Evolutionary conservation across 495 filamentous ascomycete species (phyloP).

Genomic region (Penicillium samsonianum): DNA sequence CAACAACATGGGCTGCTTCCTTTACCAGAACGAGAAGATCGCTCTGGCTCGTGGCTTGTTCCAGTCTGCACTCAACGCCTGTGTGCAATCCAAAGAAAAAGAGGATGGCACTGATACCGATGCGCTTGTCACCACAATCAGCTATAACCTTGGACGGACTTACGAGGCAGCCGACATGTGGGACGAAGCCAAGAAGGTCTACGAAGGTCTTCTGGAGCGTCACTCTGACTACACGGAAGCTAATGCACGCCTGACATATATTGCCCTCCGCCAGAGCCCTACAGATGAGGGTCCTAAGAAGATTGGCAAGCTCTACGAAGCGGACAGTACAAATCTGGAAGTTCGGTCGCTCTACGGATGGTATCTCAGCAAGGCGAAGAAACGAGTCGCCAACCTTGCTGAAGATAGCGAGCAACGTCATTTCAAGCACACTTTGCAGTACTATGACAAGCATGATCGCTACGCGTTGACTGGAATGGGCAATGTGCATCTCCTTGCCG

Average conservation of each 20-base stretch:
- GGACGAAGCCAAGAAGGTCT: constrained; percentile 83
- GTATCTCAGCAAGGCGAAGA: constrained; percentile 86
- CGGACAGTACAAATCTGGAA: constrained; percentile 78
- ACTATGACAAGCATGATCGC: constrained; percentile 93
- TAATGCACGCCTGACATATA: constrained; percentile 81
- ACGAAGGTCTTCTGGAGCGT: constrained; percentile 76
- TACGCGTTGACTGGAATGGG: constrained; percentile 96
- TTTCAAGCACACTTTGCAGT: constrained; percentile 92
- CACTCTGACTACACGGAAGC: constrained; percentile 93
- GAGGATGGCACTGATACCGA: constrained; percentile 70
- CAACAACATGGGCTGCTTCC: constrained; percentile 96
- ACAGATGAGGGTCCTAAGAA: constrained; percentile 82
- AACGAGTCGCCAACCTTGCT: constrained; percentile 71
- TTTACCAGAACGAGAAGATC: constrained; percentile 83
- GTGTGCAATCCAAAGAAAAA: constrained; percentile 68
- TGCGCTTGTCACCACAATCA: constrained; percentile 88
- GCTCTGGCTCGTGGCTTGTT: constrained; percentile 81
- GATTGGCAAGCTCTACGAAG: constrained; percentile 77
- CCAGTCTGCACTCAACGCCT: constrained; percentile 83
- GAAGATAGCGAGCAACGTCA: constrained; percentile 91
- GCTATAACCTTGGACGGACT: constrained; percentile 94
- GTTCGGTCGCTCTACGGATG: constrained; percentile 90
- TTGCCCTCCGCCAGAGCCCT: constrained; percentile 79
- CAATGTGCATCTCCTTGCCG: constrained; percentile 81
- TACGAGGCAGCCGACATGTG: constrained; percentile 82